Base-by-base conservation (phyloP, 805 yeast species). In the Candida ovalis region DNA sequence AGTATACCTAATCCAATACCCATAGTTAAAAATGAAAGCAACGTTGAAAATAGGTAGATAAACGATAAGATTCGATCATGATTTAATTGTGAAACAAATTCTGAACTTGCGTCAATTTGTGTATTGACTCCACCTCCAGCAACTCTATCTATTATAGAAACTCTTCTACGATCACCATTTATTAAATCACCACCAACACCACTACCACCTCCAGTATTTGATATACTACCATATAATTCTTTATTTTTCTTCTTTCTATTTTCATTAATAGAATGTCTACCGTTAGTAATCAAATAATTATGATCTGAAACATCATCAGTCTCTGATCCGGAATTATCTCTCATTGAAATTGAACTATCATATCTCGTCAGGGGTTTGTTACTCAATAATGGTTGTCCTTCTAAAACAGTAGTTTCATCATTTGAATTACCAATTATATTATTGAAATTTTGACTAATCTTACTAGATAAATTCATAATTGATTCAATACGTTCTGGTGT, bases 61-160 rank as follows among this genome's bases (percentile, higher is more conserved):
- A 76, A 71, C 1, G 75, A 57, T 28, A 78, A 48, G 8, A 78
- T 72, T 18, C 62, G 59, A 55, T 76, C 81, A 46, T 76, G 74
- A 17, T 66, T 68, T 3, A 57, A 43, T 40, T 58, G 59, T 4
- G 54, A 55, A 2, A 56, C 30, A 19, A 55, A 40, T 27, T 56
- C 22, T 18, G 22, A 35, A 35, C 22, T 35, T 19, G 17, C 35
- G 10, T 30, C 35, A 15, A 12, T 30, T 4, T 5, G 35, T 30
- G 35, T 12, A 35, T 7, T 17, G 22, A n/a, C 38, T 4, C 38
- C 38, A 35, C 17, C 17, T 30, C 6, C 17, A 30, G 35, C 35
- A 30, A 15, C 38, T 35, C 38, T 35, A 17, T 35, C 38, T 4
- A 35, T n/a, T 15, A 35, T 17, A 8, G 38, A 35, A 13, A 35